Base-by-base conservation (phyloP, 2,329 filamentous ascomycete genomes). In the Fusarium guadeloupense region DNA sequence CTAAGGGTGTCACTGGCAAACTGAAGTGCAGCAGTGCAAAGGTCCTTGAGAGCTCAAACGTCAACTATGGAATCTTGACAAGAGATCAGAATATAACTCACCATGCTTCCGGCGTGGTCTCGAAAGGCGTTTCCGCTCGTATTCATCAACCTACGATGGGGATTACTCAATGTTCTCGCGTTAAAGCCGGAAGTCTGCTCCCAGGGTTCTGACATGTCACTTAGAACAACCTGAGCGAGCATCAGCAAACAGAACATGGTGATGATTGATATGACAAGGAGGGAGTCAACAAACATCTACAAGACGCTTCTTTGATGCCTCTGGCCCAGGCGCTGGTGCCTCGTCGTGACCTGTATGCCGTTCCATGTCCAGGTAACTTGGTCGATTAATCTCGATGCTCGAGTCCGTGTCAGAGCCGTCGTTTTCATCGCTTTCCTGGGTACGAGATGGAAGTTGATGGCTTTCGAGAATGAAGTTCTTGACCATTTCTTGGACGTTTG, bases 171-270 rank as follows among this genome's bases (percentile, higher is more conserved):
- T 82, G 89, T 96, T 81, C 87, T 92, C 81, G 90, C 89, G 81
- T 86, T 89, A 81, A 91, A 93, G 72, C 89, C 89, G 72, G 83
- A 83, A 47, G 85, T 90, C 81, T 91, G 90, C 71, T 87, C 83
- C 93, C 93, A 97, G 89, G 95, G 93, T 84, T 84, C 94, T 86
- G 89, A 99, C 95, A 99, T 99, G 85, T 99, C 95, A 87, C 92
- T 97, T 74, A 99, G 81, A 74, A 99, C 92, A 73, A 99, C 86
- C 84, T 87, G 61, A 17, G 31, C 4, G 28, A 4, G 13, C 3
- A 47, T 74, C 47, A 72, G 68, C 33, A 25, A 28, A 5, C 23
- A n/a, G 8, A 31, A 19, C 13, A 17, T 20, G 23, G 19, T 8
- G 17, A 14, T 31, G 14, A 6, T 31, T 14, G 34, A 19, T 10